Conservation (phyloP, 2,329 filamentous ascomycete genomes). For the Fonsecaea erecta region DNA sequence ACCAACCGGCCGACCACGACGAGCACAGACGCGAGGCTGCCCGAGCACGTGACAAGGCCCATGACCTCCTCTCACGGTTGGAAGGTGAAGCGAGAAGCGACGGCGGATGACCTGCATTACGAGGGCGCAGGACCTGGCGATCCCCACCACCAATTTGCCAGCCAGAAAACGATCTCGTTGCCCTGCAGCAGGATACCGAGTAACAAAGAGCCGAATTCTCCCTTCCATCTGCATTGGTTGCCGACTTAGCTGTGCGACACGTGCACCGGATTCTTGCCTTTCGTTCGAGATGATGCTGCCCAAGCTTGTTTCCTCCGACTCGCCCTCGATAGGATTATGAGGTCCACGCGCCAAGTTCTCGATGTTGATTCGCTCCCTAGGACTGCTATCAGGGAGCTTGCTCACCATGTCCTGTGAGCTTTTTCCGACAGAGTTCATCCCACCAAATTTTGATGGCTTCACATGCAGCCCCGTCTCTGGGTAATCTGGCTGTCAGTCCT, state of each 20-base stretch:
- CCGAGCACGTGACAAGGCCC: conserved; percentile 26
- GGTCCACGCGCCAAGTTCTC: conserved; percentile 20
- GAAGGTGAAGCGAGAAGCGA: conserved; percentile 18
- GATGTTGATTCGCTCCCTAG: conserved; percentile 21
- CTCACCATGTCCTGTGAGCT: conserved; percentile 12
- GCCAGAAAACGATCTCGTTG: conserved; percentile 9
- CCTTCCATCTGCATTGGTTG: neutral
- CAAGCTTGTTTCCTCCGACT: conserved; percentile 4
- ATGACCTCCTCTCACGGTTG: conserved; percentile 18
- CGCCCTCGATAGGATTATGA: conserved; percentile 6
- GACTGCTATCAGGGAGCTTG: neutral
- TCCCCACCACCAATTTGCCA: conserved; percentile 5
- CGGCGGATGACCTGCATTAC: conserved; percentile 20
- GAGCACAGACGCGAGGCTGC: conserved; percentile 24
- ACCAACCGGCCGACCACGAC: neutral
- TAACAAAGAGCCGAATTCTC: neutral
- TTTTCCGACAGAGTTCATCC: conserved; percentile 18
- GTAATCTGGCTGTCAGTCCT: conserved; percentile 3
- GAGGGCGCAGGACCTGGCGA: conserved; percentile 1
- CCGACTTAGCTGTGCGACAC: conserved; percentile 13
- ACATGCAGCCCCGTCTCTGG: conserved; percentile 9
- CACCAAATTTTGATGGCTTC: conserved; percentile 13
- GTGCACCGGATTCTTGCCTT: conserved; percentile 16
- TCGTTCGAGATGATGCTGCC: conserved; percentile 23
- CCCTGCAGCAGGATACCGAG: neutral